These are phyloP conservation scores for Eleusine indica DNA, from an alignment of 176 grass and related monocot species.

Conservation along the genomic window DNA sequence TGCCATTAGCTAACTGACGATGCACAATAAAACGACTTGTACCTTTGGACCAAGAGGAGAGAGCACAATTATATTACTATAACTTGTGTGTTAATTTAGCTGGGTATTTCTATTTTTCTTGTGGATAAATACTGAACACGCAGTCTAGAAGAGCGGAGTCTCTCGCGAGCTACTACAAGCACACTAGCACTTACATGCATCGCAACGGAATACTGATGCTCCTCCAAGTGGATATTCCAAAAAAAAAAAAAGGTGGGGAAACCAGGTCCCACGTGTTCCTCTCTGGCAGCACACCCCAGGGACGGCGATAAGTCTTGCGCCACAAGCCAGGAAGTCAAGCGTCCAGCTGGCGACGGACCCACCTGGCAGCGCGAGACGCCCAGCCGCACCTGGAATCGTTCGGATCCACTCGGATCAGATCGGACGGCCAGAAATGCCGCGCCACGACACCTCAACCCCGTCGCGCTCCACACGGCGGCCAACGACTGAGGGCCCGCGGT, in stretches of 20 bases:
- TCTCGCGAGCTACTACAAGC: too few relatives aligned
- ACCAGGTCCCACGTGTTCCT: background rate
- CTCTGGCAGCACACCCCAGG: background rate
- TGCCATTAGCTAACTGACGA: background rate
- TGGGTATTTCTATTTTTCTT: background rate
- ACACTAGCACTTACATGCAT: too few relatives aligned
- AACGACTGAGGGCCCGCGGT: background rate
- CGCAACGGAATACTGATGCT: too few relatives aligned
- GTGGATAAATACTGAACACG: too few relatives aligned
- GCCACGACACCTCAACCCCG: background rate
- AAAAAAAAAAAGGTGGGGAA: background rate
- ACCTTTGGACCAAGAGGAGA: background rate
- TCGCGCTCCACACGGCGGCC: background rate
- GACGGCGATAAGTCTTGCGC: background rate
- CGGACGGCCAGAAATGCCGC: background rate
- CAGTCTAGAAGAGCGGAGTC: too few relatives aligned
- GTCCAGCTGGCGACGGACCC: background rate
- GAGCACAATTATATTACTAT: background rate
- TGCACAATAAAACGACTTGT: background rate
- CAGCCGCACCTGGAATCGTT: too few relatives aligned
- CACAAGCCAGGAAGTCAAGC: slow-evolving; percentile 8
- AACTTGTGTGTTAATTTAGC: background rate
- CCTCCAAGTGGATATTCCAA: too few relatives aligned
- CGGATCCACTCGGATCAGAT: background rate
- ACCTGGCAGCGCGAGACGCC: background rate